These are phyloP conservation scores for Pseudogymnoascus sp. DNA, from an alignment of 2,329 filamentous ascomycete species.

Conservation along the genomic window DNA sequence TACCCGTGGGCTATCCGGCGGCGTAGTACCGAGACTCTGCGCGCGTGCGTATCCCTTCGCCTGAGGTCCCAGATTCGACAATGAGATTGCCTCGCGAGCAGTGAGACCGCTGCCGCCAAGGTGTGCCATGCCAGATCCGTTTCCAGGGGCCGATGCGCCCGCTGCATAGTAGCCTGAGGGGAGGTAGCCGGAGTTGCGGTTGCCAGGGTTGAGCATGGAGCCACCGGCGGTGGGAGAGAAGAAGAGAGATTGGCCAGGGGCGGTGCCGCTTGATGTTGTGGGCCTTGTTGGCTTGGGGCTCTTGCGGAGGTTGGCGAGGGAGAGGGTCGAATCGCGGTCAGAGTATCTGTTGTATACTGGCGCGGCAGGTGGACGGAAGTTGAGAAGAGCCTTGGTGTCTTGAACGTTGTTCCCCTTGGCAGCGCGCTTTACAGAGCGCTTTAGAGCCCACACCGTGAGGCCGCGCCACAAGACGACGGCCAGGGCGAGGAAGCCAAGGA, in stretches of 20 bases:
- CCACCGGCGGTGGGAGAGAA: constrained; percentile 83
- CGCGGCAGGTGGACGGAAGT: constrained; percentile 48
- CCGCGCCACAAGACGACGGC: constrained; percentile 83
- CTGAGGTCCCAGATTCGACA: constrained; percentile 48
- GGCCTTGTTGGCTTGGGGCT: constrained; percentile 28
- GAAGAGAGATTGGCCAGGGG: constrained; percentile 53
- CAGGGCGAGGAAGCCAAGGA: constrained; percentile 73
- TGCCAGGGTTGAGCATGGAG: constrained; percentile 44
- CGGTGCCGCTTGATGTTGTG: constrained; percentile 25
- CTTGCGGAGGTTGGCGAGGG: constrained; percentile 25
- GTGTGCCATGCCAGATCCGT: constrained; percentile 28
- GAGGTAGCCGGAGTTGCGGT: constrained; percentile 71
- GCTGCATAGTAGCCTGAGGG: constrained; percentile 88
- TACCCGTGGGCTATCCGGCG: constrained; percentile 58
- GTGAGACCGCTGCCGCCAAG: constrained; percentile 33
- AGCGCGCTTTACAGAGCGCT: constrained; percentile 81
- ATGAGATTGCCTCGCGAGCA: constrained; percentile 41
- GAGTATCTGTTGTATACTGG: constrained; percentile 58
- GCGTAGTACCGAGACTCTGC: constrained; percentile 37
- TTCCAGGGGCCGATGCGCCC: constrained; percentile 34
- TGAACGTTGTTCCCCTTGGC: constrained; percentile 65
- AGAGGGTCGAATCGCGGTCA: constrained; percentile 37
- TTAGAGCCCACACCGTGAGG: constrained; percentile 82
- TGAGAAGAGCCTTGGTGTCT: constrained; percentile 56
- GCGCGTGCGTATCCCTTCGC: constrained; percentile 45